A percentile compares a stretch with the other conserved stretches of the same genome.
phyloP scores from a whole-genome alignment of 768 basidiomycete genomes.

The Rhodotorula graminis region DNA sequence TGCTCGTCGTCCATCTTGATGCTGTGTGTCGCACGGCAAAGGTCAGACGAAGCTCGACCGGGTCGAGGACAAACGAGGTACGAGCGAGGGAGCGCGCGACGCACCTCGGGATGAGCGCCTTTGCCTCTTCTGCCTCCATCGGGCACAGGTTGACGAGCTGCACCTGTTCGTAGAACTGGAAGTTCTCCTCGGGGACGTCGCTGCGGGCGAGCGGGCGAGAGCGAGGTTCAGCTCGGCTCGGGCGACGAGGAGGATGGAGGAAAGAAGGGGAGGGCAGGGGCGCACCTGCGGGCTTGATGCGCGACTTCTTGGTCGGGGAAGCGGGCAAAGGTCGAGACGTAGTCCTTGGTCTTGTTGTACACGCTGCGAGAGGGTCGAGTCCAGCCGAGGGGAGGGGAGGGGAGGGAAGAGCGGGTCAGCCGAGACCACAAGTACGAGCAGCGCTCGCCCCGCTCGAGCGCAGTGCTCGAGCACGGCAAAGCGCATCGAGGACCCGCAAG shows the following conservation, averaged over 20 bases:
- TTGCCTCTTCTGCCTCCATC: slow-evolving; percentile 80
- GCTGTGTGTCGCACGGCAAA: slow-evolving; percentile 48
- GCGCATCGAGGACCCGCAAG: not conserved
- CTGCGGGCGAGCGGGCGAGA: not conserved
- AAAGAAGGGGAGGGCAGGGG: not conserved
- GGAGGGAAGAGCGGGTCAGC: not conserved
- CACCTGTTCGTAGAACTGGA: slow-evolving; percentile 86
- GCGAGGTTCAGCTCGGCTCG: too few relatives aligned
- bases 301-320: slow-evolving; percentile 77
- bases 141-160: slow-evolving; percentile 90
- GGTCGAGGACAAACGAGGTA: not conserved
- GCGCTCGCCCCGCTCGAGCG: too few relatives aligned
- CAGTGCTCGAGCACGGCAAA: not conserved
- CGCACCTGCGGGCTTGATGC: slow-evolving; percentile 79
- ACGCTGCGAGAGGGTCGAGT: slow-evolving; percentile 55
- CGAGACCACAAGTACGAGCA: too few relatives aligned
- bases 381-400: not conserved
- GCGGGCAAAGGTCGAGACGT: slow-evolving; percentile 84
- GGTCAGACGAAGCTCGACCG: not conserved
- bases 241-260: not conserved
- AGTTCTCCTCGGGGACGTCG: slow-evolving; percentile 47
- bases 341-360: slow-evolving; percentile 87
- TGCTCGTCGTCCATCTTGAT: slow-evolving; percentile 82
- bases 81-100: slow-evolving; percentile 13
- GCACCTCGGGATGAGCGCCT: slow-evolving; percentile 82